These are phyloP conservation scores for Tetrahymena thermophila DNA, from an alignment of 73 alveolate genomes.

Conservation along the genomic window DNA sequence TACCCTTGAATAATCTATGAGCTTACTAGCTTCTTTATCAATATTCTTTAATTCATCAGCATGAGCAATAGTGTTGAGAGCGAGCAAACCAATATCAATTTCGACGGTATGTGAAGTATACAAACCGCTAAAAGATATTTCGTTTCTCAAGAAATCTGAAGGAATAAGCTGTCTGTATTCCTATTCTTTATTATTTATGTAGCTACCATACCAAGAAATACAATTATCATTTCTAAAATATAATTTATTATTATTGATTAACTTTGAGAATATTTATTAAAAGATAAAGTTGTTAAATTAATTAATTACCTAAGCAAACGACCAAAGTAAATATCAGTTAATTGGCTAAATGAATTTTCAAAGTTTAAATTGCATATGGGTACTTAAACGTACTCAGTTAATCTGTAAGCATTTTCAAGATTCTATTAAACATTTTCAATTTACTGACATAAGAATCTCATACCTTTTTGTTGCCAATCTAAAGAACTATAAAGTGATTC, in stretches of 20 bases:
- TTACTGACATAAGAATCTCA: background rate
- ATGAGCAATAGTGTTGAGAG: slow-evolving; percentile 23
- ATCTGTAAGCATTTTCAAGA: background rate
- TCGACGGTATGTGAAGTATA: slow-evolving; percentile 19
- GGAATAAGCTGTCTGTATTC: slow-evolving; percentile 34
- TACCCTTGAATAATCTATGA: background rate
- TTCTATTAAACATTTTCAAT: background rate
- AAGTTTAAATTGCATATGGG: slow-evolving; percentile 26
- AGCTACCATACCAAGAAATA: slow-evolving; percentile 39
- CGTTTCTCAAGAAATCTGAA: slow-evolving; percentile 6
- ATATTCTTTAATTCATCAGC: slow-evolving; percentile 27
- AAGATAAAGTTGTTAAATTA: background rate
- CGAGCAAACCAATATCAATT: slow-evolving; percentile 15
- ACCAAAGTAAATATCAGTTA: background rate
- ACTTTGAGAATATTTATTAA: background rate
- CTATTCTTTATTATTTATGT: background rate
- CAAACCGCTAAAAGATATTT: slow-evolving; percentile 8
- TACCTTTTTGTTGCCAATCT: background rate
- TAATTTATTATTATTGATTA: background rate
- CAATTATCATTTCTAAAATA: background rate
- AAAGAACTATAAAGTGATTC: background rate
- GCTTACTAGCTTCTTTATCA: slow-evolving; percentile 28
- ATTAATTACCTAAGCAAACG: slow-evolving; percentile 3
- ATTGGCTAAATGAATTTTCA: background rate
- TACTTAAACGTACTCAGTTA: background rate